These are phyloP conservation scores for Arthonia radiata DNA, from an alignment of 495 filamentous ascomycete species.

Conservation along the genomic window DNA sequence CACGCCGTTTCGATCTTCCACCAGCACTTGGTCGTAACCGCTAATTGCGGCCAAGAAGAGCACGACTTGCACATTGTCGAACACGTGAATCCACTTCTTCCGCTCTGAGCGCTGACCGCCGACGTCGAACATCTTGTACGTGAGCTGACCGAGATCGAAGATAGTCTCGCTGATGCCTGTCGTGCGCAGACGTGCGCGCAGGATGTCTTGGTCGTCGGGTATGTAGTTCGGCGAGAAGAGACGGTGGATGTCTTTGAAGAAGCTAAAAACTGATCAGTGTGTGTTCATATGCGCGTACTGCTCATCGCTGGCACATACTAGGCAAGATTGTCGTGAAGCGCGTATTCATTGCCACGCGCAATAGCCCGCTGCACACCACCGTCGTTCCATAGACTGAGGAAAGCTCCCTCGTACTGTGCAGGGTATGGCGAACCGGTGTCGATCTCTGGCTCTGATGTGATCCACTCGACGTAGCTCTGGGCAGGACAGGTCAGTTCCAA, in stretches of 20 bases:
- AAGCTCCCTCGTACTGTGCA: constrained; percentile 41
- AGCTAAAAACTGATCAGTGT: constrained; percentile 26
- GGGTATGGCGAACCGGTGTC: constrained; percentile 50
- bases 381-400: constrained; percentile 69
- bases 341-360: constrained; percentile 80
- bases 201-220: constrained; percentile 89
- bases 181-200: constrained; percentile 75
- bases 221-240: constrained; percentile 70
- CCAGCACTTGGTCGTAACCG: constrained; percentile 88
- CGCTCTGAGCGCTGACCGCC: constrained; percentile 91
- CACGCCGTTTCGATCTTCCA: constrained; percentile 94
- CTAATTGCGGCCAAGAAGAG: constrained; percentile 91
- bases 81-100: constrained; percentile 99
- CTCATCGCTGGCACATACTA: constrained; percentile 41
- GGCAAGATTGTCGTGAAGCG: constrained; percentile 77
- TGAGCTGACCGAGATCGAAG: constrained; percentile 83
- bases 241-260: constrained; percentile 72
- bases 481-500: too few relatives aligned
- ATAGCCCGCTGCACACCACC: constrained; percentile 64
- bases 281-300: constrained; percentile 6
- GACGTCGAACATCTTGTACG: constrained; percentile 97
- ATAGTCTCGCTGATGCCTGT: constrained; percentile 94
- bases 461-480: too few relatives aligned
- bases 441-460: constrained; percentile 52
- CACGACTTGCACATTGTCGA: constrained; percentile 84